A percentile compares a stretch with the other conserved stretches of the same genome.
Evolutionary conservation across 352 stramenopile species (phyloP).

Genomic region (Phytopythium aichiense): DNA sequence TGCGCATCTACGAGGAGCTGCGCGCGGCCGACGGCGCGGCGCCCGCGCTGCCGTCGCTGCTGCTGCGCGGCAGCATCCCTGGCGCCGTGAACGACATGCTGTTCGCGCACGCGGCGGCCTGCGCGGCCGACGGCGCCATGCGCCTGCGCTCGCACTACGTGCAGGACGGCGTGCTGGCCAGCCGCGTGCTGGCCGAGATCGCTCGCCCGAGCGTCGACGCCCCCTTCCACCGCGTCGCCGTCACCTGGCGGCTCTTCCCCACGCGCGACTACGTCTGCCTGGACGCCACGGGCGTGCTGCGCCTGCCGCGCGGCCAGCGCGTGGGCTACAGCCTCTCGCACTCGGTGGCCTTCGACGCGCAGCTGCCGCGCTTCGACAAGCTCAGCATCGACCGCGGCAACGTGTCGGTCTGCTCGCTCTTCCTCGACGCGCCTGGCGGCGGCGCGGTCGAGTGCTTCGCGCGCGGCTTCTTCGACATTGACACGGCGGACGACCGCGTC

Average conservation of each 20-base stretch:
- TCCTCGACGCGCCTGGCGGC: slow-evolving; percentile 26
- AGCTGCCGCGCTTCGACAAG: slow-evolving; percentile 33
- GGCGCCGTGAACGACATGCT: slow-evolving; percentile 40
- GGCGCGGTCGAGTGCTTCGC: slow-evolving; percentile 29
- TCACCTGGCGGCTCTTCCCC: slow-evolving; percentile 40
- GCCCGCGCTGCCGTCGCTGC: slow-evolving; percentile 14
- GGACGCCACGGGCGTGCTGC: slow-evolving; percentile 27
- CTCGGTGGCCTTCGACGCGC: slow-evolving; percentile 34
- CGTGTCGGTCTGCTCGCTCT: slow-evolving; percentile 37
- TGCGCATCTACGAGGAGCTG: slow-evolving; percentile 26
- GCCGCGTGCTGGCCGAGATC: slow-evolving; percentile 18
- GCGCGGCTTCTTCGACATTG: slow-evolving; percentile 23
- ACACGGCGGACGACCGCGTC: slow-evolving; percentile 17
- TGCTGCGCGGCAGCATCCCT: slow-evolving; percentile 17
- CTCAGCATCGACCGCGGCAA: slow-evolving; percentile 39
- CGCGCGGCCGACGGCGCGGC: neutral
- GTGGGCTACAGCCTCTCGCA: slow-evolving; percentile 43
- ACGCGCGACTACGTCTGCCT: slow-evolving; percentile 39
- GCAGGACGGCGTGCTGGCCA: slow-evolving; percentile 23
- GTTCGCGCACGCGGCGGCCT: slow-evolving; percentile 28
- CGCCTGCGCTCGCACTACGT: slow-evolving; percentile 28
- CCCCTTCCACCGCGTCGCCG: slow-evolving; percentile 36
- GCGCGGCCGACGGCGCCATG: slow-evolving; percentile 23
- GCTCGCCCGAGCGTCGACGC: slow-evolving; percentile 16
- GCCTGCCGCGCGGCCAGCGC: slow-evolving; percentile 26